Base-by-base conservation (phyloP, 768 basidiomycete genomes). In the Boletus eberwhitei region DNA sequence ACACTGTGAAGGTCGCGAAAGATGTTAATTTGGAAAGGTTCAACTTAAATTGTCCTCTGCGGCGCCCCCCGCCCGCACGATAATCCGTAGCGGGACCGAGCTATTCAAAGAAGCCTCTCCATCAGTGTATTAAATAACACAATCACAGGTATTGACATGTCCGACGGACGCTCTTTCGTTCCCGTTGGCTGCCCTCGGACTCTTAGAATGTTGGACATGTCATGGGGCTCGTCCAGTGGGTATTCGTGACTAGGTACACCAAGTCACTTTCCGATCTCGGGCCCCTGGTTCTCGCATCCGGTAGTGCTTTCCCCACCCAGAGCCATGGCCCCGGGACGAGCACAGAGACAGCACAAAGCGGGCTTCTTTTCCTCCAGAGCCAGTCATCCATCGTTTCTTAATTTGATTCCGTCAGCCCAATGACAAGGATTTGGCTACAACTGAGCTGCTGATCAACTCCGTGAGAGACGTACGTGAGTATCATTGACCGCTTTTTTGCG, bases 261-360 rank as follows among this genome's bases (percentile, higher is more conserved):
- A 2, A 38, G 12, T 29, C 11, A 5, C n/a, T 35, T n/a, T 48
- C 36, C 31, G n/a, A 37, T 38, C 13, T 19, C 22, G 39, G 36
- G 19, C 11, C 22, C 32, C 21, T 46, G 21, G 13, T 32, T 19
- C 32, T 50, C 41, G 34, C 31, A 50, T 47, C 12, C 22, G 31
- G 40, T 21, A 31, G 12, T 45, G 12, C n/a, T 36, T 51, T 55
- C 49, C 64, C 49, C 34, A 22, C 45, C 50, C 32, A 60, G 35
- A 34, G 19, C 37, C 75, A 63, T 52, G 65, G 53, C 53, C 64
- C n/a, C 65, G 67, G n/a, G 48, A 36, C 32, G 11, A 12, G 13
- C 44, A 39, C 9, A 16, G 24, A 39, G 50, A n/a, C 40, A 74
- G 72, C 12, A 76, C 73, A 12, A 76, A 77, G 64, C 71, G 64